Evolutionary conservation across 1,139 yeast species (phyloP).

Genomic region (Torulaspora globosa): DNA sequence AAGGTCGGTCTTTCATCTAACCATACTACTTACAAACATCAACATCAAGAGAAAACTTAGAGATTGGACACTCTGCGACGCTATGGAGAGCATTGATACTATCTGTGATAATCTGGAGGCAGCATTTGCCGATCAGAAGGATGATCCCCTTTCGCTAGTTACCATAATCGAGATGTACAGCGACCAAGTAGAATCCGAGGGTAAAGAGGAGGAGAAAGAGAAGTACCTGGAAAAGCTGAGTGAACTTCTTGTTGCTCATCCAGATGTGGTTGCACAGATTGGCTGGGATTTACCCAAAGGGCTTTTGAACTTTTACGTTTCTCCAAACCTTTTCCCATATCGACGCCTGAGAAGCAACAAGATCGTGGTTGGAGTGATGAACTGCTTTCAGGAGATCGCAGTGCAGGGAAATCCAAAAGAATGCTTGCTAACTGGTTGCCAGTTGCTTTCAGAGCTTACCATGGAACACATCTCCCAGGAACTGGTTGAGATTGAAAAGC

Average conservation of each 20-base stretch:
- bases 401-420: constrained; percentile 74
- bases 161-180: constrained; percentile 26
- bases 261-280: constrained; percentile 43
- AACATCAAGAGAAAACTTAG: background rate
- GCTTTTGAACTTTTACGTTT: constrained; percentile 43
- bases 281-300: constrained; percentile 87
- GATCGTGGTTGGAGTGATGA: constrained; percentile 39
- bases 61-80: background rate
- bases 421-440: constrained; percentile 63
- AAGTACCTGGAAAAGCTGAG: constrained; percentile 43
- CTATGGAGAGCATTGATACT: constrained; percentile 18
- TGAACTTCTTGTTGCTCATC: constrained; percentile 16
- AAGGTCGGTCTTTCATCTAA: background rate
- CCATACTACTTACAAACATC: background rate
- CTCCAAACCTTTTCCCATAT: constrained; percentile 26
- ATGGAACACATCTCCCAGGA: constrained; percentile 17
- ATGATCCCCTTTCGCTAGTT: constrained; percentile 24
- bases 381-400: constrained; percentile 59
- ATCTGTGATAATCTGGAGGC: constrained; percentile 15
- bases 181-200: constrained; percentile 21
- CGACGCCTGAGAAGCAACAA: constrained; percentile 16
- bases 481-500: constrained; percentile 13
- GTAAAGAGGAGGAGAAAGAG: constrained; percentile 46
- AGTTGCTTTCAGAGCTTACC: constrained; percentile 45
- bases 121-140: constrained; percentile 19